Conservation (phyloP, 2,329 filamentous ascomycete species). For the Ceratocystis albifundus region DNA sequence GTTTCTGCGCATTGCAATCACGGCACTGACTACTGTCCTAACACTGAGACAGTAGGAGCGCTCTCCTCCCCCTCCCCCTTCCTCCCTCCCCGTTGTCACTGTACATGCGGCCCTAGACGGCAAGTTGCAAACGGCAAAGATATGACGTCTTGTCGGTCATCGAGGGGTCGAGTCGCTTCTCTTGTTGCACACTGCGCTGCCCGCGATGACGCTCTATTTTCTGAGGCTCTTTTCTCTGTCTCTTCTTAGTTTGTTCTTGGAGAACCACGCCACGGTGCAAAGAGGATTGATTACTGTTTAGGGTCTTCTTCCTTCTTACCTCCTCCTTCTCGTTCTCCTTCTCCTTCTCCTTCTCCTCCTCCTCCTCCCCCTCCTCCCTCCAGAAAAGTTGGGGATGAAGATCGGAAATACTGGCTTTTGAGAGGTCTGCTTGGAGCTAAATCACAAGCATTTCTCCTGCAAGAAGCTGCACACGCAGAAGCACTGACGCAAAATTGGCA, state of each 20-base stretch:
- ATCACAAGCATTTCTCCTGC: neutral
- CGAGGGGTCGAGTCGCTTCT: neutral
- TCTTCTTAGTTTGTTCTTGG: neutral
- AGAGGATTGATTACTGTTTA: neutral
- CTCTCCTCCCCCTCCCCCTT: no score
- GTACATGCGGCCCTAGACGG: neutral
- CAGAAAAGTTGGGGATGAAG: neutral
- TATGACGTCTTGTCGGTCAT: neutral
- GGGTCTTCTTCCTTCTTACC: neutral
- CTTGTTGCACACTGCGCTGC: neutral
- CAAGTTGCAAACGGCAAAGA: neutral
- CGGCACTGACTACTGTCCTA: neutral
- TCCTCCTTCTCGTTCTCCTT: no score
- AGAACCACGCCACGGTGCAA: neutral
- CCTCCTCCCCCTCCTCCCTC: neutral
- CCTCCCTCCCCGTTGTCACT: neutral
- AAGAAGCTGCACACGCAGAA: neutral
- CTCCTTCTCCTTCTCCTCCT: no score
- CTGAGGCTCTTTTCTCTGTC: slow-evolving; percentile 5
- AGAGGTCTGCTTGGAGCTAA: neutral
- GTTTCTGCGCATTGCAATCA: neutral
- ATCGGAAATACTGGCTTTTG: neutral
- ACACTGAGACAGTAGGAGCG: neutral
- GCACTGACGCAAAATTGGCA: neutral
- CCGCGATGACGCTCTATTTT: neutral